Base-by-base conservation (phyloP, 1,284 basidiomycete genomes). In the Rhodotorula sp. region DNA sequence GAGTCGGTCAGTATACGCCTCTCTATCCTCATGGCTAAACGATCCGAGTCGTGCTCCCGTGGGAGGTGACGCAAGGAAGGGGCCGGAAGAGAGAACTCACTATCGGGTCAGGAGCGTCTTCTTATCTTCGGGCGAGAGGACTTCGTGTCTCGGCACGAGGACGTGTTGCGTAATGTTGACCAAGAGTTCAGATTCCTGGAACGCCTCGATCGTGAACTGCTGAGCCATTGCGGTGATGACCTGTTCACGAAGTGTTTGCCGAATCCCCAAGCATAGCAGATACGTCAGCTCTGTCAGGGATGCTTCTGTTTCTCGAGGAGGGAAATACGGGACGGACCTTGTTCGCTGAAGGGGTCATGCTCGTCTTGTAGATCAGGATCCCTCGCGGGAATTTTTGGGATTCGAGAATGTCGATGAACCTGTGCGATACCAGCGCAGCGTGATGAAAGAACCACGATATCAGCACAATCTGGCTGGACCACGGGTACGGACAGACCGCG, bases 131-230 rank as follows among this genome's bases (percentile, higher is more conserved):
- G 87, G 83, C 15, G 87, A 87, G 77, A 99, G 87, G 69, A 99
- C 90, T 77, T 95, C 90, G 81, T 99, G 97, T 76, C 88, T 88
- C 59, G 97, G 97, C 6, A 99, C 97, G 49, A 99, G 86, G 56
- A 91, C 91, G 80, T 99, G 97, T 48, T 83, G 82, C 23, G 93
- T 96, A 78, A 99, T 99, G 83, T 99, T 99, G 76, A 99, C 97
- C 6, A 99, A 87, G 58, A 99, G 84, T 82, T 97, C 94, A 10
- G 93, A 88, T 83, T 99, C 97, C 46, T 94, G 91, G 81, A 99
- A 99, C 79, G 97, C 96, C 81, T 99, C 97, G 51, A 99, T 86
- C 71, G 88, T 87, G 84, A 92, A 98, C 78, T 91, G 88, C 54
- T 87, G 82, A 66, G 90, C 87, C 91, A 97, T 92, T 29, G 91